phyloP scores from a whole-genome alignment of 306 rosid genomes.

The Ormosia emarginata region DNA sequence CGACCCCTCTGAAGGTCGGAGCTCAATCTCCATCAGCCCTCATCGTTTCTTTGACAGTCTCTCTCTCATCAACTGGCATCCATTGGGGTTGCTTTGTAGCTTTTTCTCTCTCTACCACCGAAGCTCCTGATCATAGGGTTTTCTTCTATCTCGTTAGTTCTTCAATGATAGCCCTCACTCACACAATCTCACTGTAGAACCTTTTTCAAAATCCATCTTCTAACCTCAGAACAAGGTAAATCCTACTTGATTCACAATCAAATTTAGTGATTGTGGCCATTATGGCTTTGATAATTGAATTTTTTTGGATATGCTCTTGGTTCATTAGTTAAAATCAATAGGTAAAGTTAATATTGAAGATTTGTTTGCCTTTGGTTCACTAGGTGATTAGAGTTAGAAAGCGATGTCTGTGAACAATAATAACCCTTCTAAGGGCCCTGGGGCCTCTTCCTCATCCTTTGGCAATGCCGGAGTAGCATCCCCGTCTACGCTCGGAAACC shows the following conservation, averaged over 20 bases:
- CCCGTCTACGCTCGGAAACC: conserved; percentile 51
- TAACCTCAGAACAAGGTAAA: conserved; percentile 11
- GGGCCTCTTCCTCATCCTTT: conserved; percentile 74
- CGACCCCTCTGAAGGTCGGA: no score
- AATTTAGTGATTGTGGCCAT: neutral
- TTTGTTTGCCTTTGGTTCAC: conserved; percentile 18
- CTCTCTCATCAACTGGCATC: no score
- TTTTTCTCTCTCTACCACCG: neutral
- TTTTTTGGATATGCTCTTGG: neutral
- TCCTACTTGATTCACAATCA: neutral
- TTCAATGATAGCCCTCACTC: neutral
- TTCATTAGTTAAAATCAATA: conserved; percentile 11
- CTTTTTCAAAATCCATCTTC: neutral
- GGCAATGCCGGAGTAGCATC: conserved; percentile 71
- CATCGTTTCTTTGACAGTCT: no score
- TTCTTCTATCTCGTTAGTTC: neutral
- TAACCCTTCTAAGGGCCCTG: conserved; percentile 76
- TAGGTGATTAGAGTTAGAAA: conserved; percentile 36
- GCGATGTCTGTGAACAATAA: conserved; percentile 89
- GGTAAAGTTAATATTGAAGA: conserved; percentile 15
- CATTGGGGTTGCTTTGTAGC: neutral
- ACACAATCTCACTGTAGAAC: neutral
- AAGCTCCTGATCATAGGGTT: neutral
- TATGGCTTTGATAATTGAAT: neutral
- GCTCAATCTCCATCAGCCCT: no score